Base-by-base conservation (phyloP, 192 early-diverging fungal genomes). In the Backusella sp. region DNA sequence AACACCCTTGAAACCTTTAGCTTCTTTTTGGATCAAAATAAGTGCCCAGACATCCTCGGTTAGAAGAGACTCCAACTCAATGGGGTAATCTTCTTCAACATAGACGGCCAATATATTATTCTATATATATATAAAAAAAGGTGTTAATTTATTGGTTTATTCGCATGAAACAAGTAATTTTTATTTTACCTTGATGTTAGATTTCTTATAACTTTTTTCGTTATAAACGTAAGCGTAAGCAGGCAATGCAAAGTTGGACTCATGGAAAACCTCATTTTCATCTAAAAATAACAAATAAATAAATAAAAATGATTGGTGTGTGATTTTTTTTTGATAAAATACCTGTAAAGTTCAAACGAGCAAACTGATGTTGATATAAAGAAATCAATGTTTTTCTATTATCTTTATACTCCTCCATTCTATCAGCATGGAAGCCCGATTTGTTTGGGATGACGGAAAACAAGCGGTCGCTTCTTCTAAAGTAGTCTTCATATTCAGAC, bases 81-180 rank as follows among this genome's bases (percentile, higher is more conserved):
- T 69, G 17, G n/a, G 23, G 49, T 49, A 46, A 21, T 69, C 37
- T 30, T 71, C 42, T 28, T 71, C 70, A 71, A 71, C 28, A 71
- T 71, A 71, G 12, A 71, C 70, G 28, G 42, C 42, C 26, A 71
- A 49, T 19, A 71, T 71, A 32, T 71, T 71, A 28, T 49, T 71
- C 70, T 71, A 69, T 9, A 32, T 28, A 28, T n/a, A n/a, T n/a
- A 67, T 5, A 12, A 9, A 46, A 32, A 32, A 32, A 39, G 28
- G 21, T 49, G 15, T 44, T 14, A 44, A 6, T 17, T 44, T 44
- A 15, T 44, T 4, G 14, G 12, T 4, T 44, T 0, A 17, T 44
- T 44, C 15, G 4, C 14, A 44, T 0, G 4, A 44, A 44, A 44
- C 3, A 11, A 44, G 15, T 14, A 17, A 15, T 44, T 17, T 4